Evolutionary conservation across 352 stramenopile species (phyloP).

Genomic region (Phytophthora cajani): DNA sequence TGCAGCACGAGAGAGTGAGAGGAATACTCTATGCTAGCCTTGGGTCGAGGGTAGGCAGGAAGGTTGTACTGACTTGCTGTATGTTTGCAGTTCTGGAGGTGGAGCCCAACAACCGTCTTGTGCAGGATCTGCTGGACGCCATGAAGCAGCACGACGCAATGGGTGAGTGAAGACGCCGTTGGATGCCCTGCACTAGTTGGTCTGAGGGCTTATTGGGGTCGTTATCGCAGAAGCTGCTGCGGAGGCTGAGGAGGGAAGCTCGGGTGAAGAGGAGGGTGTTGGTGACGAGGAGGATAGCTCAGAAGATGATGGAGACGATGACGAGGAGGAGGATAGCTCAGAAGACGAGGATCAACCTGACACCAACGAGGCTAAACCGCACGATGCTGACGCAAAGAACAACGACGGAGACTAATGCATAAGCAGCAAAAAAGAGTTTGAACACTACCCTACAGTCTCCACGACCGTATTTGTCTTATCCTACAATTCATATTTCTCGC

Average conservation of each 20-base stretch:
- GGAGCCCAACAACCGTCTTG: slow-evolving; percentile 70
- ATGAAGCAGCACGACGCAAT: slow-evolving; percentile 69
- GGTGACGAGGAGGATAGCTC: slow-evolving; percentile 53
- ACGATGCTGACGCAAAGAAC: slow-evolving; percentile 15
- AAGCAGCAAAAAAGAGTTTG: slow-evolving; percentile 10
- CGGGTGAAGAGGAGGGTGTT: slow-evolving; percentile 60
- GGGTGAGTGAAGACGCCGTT: slow-evolving; percentile 27
- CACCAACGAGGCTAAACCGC: slow-evolving; percentile 25
- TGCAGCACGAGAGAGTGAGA: slow-evolving; percentile 55
- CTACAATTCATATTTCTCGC: slow-evolving; percentile 33
- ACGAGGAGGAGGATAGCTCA: slow-evolving; percentile 52
- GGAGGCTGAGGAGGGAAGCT: slow-evolving; percentile 41
- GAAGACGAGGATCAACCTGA: slow-evolving; percentile 34
- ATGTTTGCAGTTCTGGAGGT: slow-evolving; percentile 50
- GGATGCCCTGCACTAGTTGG: not conserved
- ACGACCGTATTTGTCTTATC: slow-evolving; percentile 21
- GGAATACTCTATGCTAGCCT: not conserved
- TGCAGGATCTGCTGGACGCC: slow-evolving; percentile 64
- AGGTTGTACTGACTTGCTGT: slow-evolving; percentile 3
- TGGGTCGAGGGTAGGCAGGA: too few species aligned
- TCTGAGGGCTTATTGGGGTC: not conserved
- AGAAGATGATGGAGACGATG: slow-evolving; percentile 61
- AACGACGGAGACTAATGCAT: slow-evolving; percentile 10
- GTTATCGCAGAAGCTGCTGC: slow-evolving; percentile 23
- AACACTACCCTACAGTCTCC: slow-evolving; percentile 4